These are phyloP conservation scores for Shiraia bambusicola DNA, from an alignment of 2,329 filamentous ascomycete genomes.

Conservation along the genomic window DNA sequence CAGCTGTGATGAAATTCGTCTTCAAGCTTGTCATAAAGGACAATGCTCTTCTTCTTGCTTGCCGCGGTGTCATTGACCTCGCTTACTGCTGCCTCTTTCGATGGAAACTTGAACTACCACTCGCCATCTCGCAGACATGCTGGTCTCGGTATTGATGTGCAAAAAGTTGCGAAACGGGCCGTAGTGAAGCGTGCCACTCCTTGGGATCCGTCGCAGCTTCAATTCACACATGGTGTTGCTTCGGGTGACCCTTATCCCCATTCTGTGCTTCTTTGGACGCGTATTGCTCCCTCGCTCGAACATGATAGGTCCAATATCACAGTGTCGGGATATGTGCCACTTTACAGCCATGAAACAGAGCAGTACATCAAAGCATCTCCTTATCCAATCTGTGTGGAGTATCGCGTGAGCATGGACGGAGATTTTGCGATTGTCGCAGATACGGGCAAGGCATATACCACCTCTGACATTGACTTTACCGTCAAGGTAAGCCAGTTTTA, in stretches of 20 bases:
- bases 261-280: slow-evolving; percentile 41
- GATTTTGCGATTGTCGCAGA: slow-evolving; percentile 53
- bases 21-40: not conserved
- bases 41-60: slow-evolving; percentile 20
- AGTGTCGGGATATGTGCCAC: slow-evolving; percentile 56
- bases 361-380: slow-evolving; percentile 57
- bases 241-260: slow-evolving; percentile 51
- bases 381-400: slow-evolving; percentile 67
- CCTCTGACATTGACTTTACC: slow-evolving; percentile 73
- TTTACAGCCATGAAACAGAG: slow-evolving; percentile 57
- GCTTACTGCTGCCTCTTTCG: slow-evolving; percentile 21
- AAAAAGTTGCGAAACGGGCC: slow-evolving; percentile 59
- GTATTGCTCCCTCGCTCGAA: slow-evolving; percentile 41
- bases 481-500: slow-evolving; percentile 56
- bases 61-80: slow-evolving; percentile 16
- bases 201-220: slow-evolving; percentile 43
- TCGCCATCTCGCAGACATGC: slow-evolving; percentile 65
- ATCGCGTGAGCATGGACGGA: slow-evolving; percentile 57
- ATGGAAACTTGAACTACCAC: slow-evolving; percentile 63
- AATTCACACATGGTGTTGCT: slow-evolving; percentile 50
- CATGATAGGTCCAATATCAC: slow-evolving; percentile 50
- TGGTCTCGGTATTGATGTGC: slow-evolving; percentile 63
- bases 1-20: too few species aligned
- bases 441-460: slow-evolving; percentile 66
- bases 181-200: slow-evolving; percentile 20